Conservation (phyloP, 148 eudicot species). For the Agrostemma githago region DNA sequence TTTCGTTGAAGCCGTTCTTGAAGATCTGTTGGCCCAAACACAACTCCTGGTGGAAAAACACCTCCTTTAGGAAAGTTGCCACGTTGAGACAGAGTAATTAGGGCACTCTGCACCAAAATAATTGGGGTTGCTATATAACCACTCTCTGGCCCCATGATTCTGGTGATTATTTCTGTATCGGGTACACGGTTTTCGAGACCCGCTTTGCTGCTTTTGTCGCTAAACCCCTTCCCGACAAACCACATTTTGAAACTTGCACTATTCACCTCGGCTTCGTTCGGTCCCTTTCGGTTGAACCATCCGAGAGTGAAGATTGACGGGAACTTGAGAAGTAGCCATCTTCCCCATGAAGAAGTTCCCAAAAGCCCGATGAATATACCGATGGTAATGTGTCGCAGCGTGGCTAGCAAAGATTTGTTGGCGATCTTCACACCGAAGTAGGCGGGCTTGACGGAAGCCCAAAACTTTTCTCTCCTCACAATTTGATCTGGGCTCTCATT, state of each 20-base stretch:
- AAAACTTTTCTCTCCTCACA: constrained; percentile 45
- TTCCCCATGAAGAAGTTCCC: constrained; percentile 50
- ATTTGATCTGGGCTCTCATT: constrained; percentile 53
- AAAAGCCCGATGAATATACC: constrained; percentile 28
- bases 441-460: constrained; percentile 79
- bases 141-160: constrained; percentile 84
- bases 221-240: constrained; percentile 74
- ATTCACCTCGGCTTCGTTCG: constrained; percentile 28
- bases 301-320: constrained; percentile 82
- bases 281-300: constrained; percentile 63
- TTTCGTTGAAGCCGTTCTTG: constrained; percentile 70
- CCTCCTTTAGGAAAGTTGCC: constrained; percentile 77
- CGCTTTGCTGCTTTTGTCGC: constrained; percentile 26
- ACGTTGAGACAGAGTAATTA: constrained; percentile 49
- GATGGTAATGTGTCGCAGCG: constrained; percentile 37
- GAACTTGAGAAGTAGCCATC: constrained; percentile 69
- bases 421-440: constrained; percentile 79
- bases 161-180: constrained; percentile 32
- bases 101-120: constrained; percentile 66
- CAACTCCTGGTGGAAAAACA: constrained; percentile 71
- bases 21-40: constrained; percentile 80
- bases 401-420: constrained; percentile 49
- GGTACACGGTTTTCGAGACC: constrained; percentile 36
- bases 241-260: constrained; percentile 91
- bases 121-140: constrained; percentile 79